Evolutionary conservation across 2,329 filamentous ascomycete genomes (phyloP).

Genomic region (Xylariales sp.): DNA sequence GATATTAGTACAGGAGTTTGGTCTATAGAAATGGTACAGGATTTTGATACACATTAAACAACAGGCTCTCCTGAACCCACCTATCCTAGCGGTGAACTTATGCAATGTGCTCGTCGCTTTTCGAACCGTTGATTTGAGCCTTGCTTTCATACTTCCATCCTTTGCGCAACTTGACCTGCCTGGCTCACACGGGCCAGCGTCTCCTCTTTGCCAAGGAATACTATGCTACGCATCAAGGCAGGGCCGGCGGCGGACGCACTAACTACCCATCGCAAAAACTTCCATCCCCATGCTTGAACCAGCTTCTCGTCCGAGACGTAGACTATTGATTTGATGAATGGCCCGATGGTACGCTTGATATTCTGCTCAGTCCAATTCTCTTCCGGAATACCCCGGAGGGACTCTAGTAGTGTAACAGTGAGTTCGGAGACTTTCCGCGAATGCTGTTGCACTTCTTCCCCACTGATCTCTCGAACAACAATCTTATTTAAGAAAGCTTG

Average conservation of each 20-base stretch:
- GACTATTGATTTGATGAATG: conserved; percentile 43
- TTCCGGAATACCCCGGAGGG: conserved; percentile 36
- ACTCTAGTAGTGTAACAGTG: conserved; percentile 30
- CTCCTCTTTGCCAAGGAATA: conserved; percentile 45
- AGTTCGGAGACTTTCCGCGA: conserved; percentile 35
- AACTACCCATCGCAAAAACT: conserved; percentile 48
- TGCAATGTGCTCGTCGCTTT: background rate
- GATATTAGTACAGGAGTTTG: conserved; percentile 41
- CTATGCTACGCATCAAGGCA: conserved; percentile 42
- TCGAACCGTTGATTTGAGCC: background rate
- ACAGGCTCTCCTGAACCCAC: background rate
- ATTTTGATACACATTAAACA: conserved; percentile 26
- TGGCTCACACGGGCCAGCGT: conserved; percentile 41
- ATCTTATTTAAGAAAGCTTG: conserved; percentile 15
- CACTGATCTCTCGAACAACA: conserved; percentile 9
- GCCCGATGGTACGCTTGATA: conserved; percentile 35
- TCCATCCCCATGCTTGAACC: conserved; percentile 43
- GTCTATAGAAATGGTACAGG: conserved; percentile 38
- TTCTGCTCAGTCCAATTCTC: conserved; percentile 39
- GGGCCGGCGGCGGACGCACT: conserved; percentile 43
- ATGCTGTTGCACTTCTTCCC: conserved; percentile 19
- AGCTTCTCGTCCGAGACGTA: conserved; percentile 15
- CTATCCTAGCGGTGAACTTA: background rate
- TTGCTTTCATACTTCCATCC: conserved; percentile 16
- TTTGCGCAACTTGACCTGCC: conserved; percentile 38